Base-by-base conservation (phyloP, 2,329 filamentous ascomycete genomes). In the Neonectria magnoliae region DNA sequence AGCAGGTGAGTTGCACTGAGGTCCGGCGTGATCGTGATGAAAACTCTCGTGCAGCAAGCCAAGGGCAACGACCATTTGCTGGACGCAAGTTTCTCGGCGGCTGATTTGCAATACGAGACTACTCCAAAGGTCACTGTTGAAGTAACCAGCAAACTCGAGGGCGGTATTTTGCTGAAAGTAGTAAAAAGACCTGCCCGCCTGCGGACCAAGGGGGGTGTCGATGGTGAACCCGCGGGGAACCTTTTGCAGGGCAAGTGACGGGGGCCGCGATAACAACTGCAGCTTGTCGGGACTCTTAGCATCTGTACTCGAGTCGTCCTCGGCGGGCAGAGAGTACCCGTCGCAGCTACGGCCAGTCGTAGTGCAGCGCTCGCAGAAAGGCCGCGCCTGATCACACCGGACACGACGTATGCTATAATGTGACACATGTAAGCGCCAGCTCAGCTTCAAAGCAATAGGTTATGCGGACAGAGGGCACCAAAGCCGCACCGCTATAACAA, bases 51-150 rank as follows among this genome's bases (percentile, higher is more conserved):
- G 66, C 1, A 70, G 54, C n/a, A 67, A 44, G 20, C 63, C 57
- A 1, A 70, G 51, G 13, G 68, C 68, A 31, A 68, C 53, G 6
- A 70, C 52, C 60, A 70, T 65, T 27, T 68, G 65, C 16, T 63
- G 56, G 13, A 70, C 61, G 20, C 68, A 70, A n/a, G 33, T 31
- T 50, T 70, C 68, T 10, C 68, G 61, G 14, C 64, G 61, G 25
- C 68, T 67, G 45, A 70, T 47, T 27, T 70, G 68, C 27, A 65
- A 44, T 9, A 70, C 66, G 13, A 70, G 25, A 9, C 53, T 65
- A 18, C 55, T 61, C 68, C 68, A 70, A 31, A 70, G 55, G 20
- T 70, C 64, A 47, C 62, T 68, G 16, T 67, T 57, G 22, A 70
- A 70, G 59, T 67, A 68, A 0, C 66, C 68, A 9, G 61, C 18